Base-by-base conservation (phyloP, 2,329 filamentous ascomycete species). In the Pseudogymnoascus sp. region DNA sequence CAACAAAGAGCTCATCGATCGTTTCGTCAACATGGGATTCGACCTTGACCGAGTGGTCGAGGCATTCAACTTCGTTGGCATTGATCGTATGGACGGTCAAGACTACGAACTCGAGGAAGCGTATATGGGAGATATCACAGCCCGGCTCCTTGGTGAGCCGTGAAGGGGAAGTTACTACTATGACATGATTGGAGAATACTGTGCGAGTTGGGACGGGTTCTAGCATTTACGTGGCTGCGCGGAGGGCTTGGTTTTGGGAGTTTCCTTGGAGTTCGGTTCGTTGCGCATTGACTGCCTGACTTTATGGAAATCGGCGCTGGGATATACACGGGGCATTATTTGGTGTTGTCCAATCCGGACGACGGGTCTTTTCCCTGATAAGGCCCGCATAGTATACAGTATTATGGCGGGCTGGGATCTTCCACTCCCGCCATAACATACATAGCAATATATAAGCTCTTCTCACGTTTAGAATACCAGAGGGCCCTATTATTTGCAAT, bases 11-110 rank as follows among this genome's bases (percentile, higher is more conserved):
- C 81, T 97, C 41, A 85, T 97, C 67, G 87, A 95, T 70, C 84
- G 88, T 4, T 97, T 97, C 69, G 86, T 90, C 14, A 84, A 80
- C 69, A 97, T 97, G 93, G 93, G 93, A 9, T 97, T 97, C 69
- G 87, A 91, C 63, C 83, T 96, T 1, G 89, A 93, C 59, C 82
- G 84, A n/a, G 91, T 97, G 1, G 91, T 97, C 0, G 83, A 88
- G 8, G 90, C 91, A 0, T 96, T 97, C 71, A 82, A 88, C 61
- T 89, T 83, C 65, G 87, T 95, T 6, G 89, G 90, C 5, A 93
- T 96, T 67, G 90, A 93, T 66, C 84, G 84, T 16, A 91, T 88
- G 68, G 83, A 82, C 25, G 92, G 92, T 0, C 80, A 88, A 67
- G 89, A 95, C 72, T 95, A 96, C 73, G 87, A 90, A 69, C 79